Conservation (phyloP, 1,284 basidiomycete species). For the Wolfiporia cocos region DNA sequence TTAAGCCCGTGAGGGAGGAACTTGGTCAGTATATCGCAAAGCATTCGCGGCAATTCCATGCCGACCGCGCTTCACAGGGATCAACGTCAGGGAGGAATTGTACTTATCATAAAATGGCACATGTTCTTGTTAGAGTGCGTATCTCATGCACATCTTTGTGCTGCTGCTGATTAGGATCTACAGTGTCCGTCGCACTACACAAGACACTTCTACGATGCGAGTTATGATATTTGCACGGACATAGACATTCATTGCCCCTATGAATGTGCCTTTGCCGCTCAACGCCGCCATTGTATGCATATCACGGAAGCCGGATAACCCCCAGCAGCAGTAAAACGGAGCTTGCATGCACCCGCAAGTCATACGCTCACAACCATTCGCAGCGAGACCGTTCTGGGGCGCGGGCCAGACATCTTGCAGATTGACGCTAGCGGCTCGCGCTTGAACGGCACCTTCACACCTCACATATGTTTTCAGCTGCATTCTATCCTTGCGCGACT, state of each 20-base stretch:
- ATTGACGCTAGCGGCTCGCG: too few species aligned
- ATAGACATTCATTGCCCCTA: not conserved
- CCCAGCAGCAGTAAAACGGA: too few species aligned
- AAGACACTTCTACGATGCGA: constrained; percentile 10
- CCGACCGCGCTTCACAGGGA: constrained; percentile 14
- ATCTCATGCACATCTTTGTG: not conserved
- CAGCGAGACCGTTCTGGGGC: too few species aligned
- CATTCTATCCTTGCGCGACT: too few species aligned
- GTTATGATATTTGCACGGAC: not conserved
- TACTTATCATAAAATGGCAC: constrained; percentile 20
- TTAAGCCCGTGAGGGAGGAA: constrained; percentile 82
- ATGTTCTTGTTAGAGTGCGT: constrained; percentile 12
- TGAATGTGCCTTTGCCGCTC: too few species aligned
- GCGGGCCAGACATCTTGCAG: too few species aligned
- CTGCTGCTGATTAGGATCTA: not conserved
- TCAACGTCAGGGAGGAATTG: constrained; percentile 26
- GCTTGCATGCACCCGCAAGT: too few species aligned
- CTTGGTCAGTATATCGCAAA: constrained; percentile 59
- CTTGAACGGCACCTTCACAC: too few species aligned
- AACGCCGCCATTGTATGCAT: too few species aligned
- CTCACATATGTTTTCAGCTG: too few species aligned
- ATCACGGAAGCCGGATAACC: too few species aligned
- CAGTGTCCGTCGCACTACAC: constrained; percentile 6
- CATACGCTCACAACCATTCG: too few species aligned
- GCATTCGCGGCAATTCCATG: not conserved